Percentiles rank a stretch among this genome's conserved stretches.
These are phyloP conservation scores for Diaporthe sp. DNA, from an alignment of 2,329 filamentous ascomycete genomes.

Conservation along the genomic window DNA sequence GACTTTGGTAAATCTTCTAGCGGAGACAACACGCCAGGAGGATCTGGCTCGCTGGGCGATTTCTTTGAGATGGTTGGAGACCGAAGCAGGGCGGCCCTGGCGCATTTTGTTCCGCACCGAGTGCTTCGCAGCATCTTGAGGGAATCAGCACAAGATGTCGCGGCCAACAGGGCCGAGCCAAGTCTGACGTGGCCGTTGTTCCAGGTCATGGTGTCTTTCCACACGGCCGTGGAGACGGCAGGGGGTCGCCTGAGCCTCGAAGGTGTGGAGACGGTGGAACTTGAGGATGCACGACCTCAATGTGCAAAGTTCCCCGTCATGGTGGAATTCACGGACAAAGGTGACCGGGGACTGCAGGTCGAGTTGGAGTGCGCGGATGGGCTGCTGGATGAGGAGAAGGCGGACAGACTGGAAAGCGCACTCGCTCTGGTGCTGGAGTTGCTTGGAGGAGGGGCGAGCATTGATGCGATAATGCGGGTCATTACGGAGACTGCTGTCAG, in stretches of 20 bases:
- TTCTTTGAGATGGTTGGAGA: slow-evolving; percentile 3
- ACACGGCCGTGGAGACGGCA: neutral
- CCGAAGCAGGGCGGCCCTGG: neutral
- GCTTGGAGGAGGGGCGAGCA: neutral
- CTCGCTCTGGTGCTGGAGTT: neutral
- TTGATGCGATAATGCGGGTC: neutral
- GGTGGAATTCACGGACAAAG: slow-evolving; percentile 1
- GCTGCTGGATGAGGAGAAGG: neutral
- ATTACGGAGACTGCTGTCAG: neutral
- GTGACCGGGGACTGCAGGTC: neutral
- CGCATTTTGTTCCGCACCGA: neutral
- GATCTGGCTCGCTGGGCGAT: neutral
- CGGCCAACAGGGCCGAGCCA: neutral
- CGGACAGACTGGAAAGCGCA: neutral
- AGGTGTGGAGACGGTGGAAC: neutral
- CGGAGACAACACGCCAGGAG: neutral
- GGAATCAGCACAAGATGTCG: neutral
- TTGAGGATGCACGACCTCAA: neutral
- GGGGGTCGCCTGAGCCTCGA: neutral
- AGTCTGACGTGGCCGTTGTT: neutral
- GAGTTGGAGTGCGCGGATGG: neutral
- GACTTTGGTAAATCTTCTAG: neutral
- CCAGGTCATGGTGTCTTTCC: slow-evolving; percentile 6
- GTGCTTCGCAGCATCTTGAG: neutral
- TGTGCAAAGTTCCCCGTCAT: slow-evolving; percentile 4